These are phyloP conservation scores for Peronospora farinosa DNA, from an alignment of 352 stramenopile genomes.

Conservation along the genomic window DNA sequence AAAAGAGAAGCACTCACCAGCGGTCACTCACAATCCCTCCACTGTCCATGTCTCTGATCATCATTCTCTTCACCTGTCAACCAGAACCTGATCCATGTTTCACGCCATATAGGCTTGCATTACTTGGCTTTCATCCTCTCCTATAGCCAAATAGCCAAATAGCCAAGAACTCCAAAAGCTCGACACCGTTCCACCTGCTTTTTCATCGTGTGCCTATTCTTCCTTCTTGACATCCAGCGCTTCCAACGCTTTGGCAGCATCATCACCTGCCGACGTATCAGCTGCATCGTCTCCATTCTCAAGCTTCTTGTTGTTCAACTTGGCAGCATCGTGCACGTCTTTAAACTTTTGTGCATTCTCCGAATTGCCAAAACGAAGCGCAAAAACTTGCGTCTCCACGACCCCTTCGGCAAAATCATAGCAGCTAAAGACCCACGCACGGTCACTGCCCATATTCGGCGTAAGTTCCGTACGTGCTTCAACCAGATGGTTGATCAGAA, in stretches of 20 bases:
- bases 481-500: slow-evolving; percentile 96
- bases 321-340: slow-evolving; percentile 89
- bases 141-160: too few species aligned
- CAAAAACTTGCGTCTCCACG: slow-evolving; percentile 87
- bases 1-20: background rate
- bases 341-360: slow-evolving; percentile 97
- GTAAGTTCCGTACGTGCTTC: slow-evolving; percentile 94
- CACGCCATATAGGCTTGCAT: background rate
- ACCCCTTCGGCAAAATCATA: slow-evolving; percentile 96
- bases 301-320: slow-evolving; percentile 92
- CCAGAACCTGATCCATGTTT: background rate
- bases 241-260: slow-evolving; percentile 88
- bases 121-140: background rate
- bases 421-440: slow-evolving; percentile 96
- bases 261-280: slow-evolving; percentile 89
- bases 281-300: slow-evolving; percentile 88
- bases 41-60: slow-evolving; percentile 1
- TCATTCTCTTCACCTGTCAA: background rate
- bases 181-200: background rate
- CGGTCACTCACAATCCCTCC: background rate
- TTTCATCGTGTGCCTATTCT: slow-evolving; percentile 34
- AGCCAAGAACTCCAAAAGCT: too few species aligned
- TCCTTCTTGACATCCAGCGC: slow-evolving; percentile 89
- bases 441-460: slow-evolving; percentile 94
- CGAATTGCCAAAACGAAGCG: slow-evolving; percentile 91